These are phyloP conservation scores for Penicillium salamii DNA, from an alignment of 495 filamentous ascomycete genomes.

Conservation along the genomic window DNA sequence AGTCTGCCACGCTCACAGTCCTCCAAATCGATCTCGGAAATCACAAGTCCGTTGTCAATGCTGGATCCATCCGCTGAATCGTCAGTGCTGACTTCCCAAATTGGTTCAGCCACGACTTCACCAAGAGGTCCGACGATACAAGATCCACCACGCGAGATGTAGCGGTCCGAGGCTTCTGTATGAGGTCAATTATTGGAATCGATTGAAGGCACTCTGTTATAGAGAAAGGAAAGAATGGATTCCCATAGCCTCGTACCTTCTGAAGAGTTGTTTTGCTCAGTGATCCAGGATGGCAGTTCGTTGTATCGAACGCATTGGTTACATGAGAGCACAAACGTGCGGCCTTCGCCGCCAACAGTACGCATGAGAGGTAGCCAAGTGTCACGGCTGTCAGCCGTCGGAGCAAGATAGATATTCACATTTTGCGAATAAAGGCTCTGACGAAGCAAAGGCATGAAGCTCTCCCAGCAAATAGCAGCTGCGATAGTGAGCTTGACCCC, in stretches of 20 bases:
- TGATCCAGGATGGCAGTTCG: constrained; percentile 58
- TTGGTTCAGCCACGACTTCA: constrained; percentile 70
- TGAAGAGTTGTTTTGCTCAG: constrained; percentile 8
- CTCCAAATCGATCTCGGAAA: constrained; percentile 57
- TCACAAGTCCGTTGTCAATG: constrained; percentile 36
- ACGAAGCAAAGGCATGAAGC: constrained; percentile 87
- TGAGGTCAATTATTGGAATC: neutral
- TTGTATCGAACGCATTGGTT: constrained; percentile 73
- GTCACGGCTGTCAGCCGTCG: constrained; percentile 82
- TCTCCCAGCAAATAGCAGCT: constrained; percentile 96
- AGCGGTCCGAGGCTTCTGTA: neutral
- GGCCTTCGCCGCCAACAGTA: constrained; percentile 75
- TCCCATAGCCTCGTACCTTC: constrained; percentile 6
- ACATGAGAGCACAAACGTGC: constrained; percentile 81
- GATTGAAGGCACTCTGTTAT: neutral
- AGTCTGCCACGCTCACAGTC: constrained; percentile 61
- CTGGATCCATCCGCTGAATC: constrained; percentile 34
- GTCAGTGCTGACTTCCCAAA: constrained; percentile 71
- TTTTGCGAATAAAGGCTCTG: constrained; percentile 84
- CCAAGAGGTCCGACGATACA: constrained; percentile 80
- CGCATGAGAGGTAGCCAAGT: constrained; percentile 82
- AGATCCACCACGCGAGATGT: constrained; percentile 65
- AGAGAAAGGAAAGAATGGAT: neutral
- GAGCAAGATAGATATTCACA: constrained; percentile 88
- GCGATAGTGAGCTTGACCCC: constrained; percentile 75